A percentile compares a stretch with the other conserved stretches of the same genome.
Evolutionary conservation across 164 flowering plant genomes (phyloP).

Genomic region (Cinnamomum micranthum): DNA sequence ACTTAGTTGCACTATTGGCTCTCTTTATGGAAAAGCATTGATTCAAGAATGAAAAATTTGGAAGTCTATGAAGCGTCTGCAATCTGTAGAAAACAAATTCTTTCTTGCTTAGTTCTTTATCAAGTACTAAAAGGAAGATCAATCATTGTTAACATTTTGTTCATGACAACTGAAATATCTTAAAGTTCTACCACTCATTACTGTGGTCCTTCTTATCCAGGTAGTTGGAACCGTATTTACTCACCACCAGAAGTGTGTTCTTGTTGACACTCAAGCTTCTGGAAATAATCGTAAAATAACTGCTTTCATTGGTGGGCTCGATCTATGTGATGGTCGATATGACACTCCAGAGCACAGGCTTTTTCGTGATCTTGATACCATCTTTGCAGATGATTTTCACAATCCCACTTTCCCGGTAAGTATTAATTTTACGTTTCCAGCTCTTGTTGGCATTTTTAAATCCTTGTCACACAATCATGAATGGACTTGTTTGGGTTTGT

Average conservation of each 20-base stretch:
- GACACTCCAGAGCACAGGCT: slow-evolving; percentile 84
- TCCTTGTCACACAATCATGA: too few species aligned
- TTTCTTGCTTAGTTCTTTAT: background rate
- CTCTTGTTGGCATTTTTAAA: background rate
- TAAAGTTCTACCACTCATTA: background rate
- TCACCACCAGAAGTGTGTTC: slow-evolving; percentile 82
- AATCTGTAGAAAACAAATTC: background rate
- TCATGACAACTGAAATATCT: background rate
- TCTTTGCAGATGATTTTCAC: slow-evolving; percentile 62
- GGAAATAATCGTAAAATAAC: slow-evolving; percentile 69
- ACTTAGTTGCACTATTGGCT: background rate
- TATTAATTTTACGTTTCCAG: background rate
- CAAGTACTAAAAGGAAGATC: background rate
- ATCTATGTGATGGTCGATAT: slow-evolving; percentile 84
- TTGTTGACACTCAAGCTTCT: slow-evolving; percentile 62
- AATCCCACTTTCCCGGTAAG: slow-evolving; percentile 75
- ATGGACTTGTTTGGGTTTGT: too few species aligned
- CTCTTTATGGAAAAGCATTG: background rate
- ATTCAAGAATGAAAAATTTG: background rate
- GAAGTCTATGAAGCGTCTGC: background rate
- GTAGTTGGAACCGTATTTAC: slow-evolving; percentile 82
- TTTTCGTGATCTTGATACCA: slow-evolving; percentile 53
- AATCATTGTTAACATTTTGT: background rate
- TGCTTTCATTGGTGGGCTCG: slow-evolving; percentile 77
- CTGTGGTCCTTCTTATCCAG: slow-evolving; percentile 29